These are phyloP conservation scores for Condylostoma magnum DNA, from an alignment of 169 alveolate species.

Conservation along the genomic window DNA sequence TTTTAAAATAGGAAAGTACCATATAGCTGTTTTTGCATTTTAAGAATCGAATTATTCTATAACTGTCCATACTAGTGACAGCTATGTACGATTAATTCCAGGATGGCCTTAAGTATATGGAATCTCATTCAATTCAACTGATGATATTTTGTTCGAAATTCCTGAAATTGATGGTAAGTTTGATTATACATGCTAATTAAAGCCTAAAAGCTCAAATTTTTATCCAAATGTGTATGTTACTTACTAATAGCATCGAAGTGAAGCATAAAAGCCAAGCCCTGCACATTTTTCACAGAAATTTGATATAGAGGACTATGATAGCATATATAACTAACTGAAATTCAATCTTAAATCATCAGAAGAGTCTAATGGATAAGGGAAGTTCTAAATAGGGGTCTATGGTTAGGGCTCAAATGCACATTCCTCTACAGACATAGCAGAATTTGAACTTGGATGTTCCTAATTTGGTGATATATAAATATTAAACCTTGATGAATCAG, in stretches of 20 bases:
- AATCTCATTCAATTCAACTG: neutral
- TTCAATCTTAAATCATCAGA: no score
- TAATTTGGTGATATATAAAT: neutral
- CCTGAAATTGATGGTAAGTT: no score
- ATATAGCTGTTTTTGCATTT: neutral
- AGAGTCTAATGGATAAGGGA: neutral
- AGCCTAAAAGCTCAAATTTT: no score
- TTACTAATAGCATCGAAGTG: no score
- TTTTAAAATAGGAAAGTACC: constrained; percentile 9
- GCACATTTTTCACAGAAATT: no score
- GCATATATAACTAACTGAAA: no score
- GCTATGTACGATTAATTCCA: neutral
- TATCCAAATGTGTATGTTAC: no score
- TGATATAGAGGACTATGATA: no score
- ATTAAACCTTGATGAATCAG: neutral
- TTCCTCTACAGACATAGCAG: neutral
- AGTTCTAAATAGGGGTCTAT: neutral
- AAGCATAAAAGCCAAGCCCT: no score
- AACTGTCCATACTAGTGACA: neutral
- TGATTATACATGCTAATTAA: no score
- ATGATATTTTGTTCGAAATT: neutral
- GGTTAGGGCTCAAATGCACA: neutral
- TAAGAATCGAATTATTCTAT: neutral
- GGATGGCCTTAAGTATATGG: constrained; percentile 18
- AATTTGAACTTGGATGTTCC: neutral